Base-by-base conservation (phyloP, 495 filamentous ascomycete genomes). In the Delitschia confertaspora region DNA sequence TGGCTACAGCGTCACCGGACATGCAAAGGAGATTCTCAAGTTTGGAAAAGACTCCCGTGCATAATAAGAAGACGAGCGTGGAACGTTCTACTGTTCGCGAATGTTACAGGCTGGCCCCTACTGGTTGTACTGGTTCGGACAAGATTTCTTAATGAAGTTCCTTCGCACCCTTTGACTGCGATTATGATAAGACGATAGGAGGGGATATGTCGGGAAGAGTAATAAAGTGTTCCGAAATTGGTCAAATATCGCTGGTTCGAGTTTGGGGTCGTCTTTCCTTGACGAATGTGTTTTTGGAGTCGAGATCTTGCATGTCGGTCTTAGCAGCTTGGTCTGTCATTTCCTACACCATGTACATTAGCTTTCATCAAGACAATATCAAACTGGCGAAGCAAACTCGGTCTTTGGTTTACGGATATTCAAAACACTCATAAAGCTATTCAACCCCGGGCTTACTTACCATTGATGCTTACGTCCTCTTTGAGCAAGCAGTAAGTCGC, bases 1-100 rank as follows among this genome's bases (percentile, higher is more conserved):
- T 38, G 53, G 49, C 33, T 57, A 53, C 45, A 53, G 51, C 16
- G 42, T 57, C 14, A 52, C 44, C 6, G 53, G 49, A 9, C 30
- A 35, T 11, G 45, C 49, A 3, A 57, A 57, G 21, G 47, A 51
- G 16, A n/a, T 56, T 27, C 32, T 51, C 21, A 42, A 55, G 31
- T 9, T 50, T 14, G 40, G 46, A 29, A 47, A 38, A 23, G 51
- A 51, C 22, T 35, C 42, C 9, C 27, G 25, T 6, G 47, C 22
- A 37, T 33, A 20, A 32, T 14, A 29, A 9, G 7, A 22, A 14
- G 32, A 17, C 25, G 27, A 19, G 31, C 22, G 44, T 25, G 32
- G 33, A 34, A 21, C 35, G 31, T 47, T 56, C 47, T 42, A 44
- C 38, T 45, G 47, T 42, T 29, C 27, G 33, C 38, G 6, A 25